These are phyloP conservation scores for Saururus chinensis DNA, from an alignment of 164 flowering plant genomes.

Conservation along the genomic window DNA sequence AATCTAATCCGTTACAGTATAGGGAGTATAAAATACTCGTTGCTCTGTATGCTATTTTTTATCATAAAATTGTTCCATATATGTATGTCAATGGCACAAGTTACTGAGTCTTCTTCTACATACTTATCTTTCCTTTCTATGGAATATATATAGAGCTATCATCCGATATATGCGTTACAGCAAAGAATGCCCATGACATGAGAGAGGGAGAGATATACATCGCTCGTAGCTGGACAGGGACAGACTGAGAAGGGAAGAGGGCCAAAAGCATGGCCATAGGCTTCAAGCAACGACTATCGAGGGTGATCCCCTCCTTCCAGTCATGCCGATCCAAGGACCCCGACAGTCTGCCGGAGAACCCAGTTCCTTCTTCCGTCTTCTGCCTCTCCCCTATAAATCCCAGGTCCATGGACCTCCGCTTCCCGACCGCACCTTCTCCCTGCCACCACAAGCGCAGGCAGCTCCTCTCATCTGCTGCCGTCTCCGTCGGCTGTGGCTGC, in stretches of 20 bases:
- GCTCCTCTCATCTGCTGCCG: conserved; percentile 9
- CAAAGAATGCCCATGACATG: neutral
- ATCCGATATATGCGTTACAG: neutral
- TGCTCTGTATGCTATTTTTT: too few relatives aligned
- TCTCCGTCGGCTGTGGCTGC: conserved; percentile 15
- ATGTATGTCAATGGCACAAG: too few relatives aligned
- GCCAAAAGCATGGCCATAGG: neutral
- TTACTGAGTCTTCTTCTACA: neutral
- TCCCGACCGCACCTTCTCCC: conserved; percentile 8
- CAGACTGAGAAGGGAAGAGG: neutral
- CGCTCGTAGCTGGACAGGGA: too few relatives aligned
- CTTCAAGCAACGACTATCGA: neutral
- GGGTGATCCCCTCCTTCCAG: conserved; percentile 1
- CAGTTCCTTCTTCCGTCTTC: conserved; percentile 7
- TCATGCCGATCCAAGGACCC: conserved; percentile 1
- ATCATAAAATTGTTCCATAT: too few relatives aligned
- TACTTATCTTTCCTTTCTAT: neutral
- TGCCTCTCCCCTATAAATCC: conserved; percentile 16
- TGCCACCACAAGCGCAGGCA: neutral
- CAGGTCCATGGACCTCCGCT: conserved; percentile 11
- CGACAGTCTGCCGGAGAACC: conserved; percentile 4
- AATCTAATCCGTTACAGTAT: too few relatives aligned
- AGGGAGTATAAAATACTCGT: too few relatives aligned
- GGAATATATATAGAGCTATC: neutral
- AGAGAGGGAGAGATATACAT: too few relatives aligned